Percentiles rank a stretch among this genome's conserved stretches.
These are phyloP conservation scores for Camellia oleifera DNA, from an alignment of 179 eudicot species.

Conservation along the genomic window DNA sequence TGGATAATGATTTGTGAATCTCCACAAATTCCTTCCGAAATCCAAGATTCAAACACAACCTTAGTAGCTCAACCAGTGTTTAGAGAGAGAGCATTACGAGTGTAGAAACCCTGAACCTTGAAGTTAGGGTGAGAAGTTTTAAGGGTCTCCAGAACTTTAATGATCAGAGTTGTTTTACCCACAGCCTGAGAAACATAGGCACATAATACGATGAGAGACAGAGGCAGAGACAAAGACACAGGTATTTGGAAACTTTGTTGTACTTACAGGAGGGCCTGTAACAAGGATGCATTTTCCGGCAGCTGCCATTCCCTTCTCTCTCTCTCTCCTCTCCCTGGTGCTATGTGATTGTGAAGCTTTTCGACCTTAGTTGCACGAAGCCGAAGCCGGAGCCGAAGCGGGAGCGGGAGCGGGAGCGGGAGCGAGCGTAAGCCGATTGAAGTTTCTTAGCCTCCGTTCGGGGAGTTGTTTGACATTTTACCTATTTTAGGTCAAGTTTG, in stretches of 20 bases:
- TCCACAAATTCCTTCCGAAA: too few species aligned
- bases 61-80: neutral
- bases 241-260: neutral
- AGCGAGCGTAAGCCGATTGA: too few species aligned
- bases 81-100: slow-evolving; percentile 44
- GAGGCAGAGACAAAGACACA: neutral
- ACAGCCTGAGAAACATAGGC: slow-evolving; percentile 44
- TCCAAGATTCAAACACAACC: too few species aligned
- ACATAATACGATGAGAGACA: neutral
- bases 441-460: too few species aligned
- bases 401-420: too few species aligned
- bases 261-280: slow-evolving; percentile 73
- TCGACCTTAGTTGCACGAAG: too few species aligned
- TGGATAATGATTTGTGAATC: too few species aligned
- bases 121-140: slow-evolving; percentile 58
- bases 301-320: slow-evolving; percentile 35
- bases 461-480: too few species aligned
- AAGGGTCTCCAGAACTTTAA: slow-evolving; percentile 53
- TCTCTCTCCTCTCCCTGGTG: too few species aligned
- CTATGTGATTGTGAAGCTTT: too few species aligned
- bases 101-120: slow-evolving; percentile 80
- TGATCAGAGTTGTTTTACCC: slow-evolving; percentile 74
- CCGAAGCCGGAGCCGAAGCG: too few species aligned
- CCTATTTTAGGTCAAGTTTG: too few species aligned
- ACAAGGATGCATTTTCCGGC: slow-evolving; percentile 68